Percentiles rank a stretch among this genome's conserved stretches.
These are phyloP conservation scores for Arctostaphylos glauca DNA, from an alignment of 148 eudicot genomes.

Conservation along the genomic window DNA sequence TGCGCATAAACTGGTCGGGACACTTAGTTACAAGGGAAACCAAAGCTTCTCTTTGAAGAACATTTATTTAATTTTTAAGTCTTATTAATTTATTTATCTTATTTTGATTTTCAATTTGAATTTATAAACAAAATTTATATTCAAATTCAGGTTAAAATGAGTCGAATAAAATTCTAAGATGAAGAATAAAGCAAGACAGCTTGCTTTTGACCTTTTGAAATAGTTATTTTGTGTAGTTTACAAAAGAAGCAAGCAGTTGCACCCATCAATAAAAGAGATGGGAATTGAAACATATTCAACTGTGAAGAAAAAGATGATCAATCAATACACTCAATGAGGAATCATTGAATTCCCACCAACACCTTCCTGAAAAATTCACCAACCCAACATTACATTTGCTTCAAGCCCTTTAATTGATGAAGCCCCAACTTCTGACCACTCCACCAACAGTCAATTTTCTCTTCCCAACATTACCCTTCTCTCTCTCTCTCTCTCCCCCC, in stretches of 20 bases:
- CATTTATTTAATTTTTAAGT: no score
- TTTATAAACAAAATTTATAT: no score
- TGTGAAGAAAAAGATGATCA: neutral
- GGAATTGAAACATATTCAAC: no score
- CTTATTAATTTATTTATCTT: no score
- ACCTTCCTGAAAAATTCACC: conserved; percentile 10
- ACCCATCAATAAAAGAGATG: neutral
- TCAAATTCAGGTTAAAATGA: no score
- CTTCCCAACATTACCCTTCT: conserved; percentile 7
- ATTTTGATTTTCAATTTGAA: no score
- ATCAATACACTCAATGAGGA: neutral
- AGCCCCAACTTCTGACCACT: conserved; percentile 8
- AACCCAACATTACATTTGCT: conserved; percentile 7
- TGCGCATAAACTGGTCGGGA: no score
- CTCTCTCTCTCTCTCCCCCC: conserved; percentile 7
- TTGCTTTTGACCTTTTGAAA: conserved; percentile 6
- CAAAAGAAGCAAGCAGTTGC: neutral
- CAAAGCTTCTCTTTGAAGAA: neutral
- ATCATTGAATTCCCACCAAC: conserved; percentile 14
- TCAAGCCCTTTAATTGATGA: neutral
- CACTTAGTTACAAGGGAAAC: neutral
- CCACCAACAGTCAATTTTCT: conserved; percentile 16
- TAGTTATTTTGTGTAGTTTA: neutral
- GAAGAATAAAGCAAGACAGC: conserved; percentile 6
- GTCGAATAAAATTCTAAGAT: no score